Evolutionary conservation across 1,284 basidiomycete genomes (phyloP).

Genomic region (Irpex rosettiformis): DNA sequence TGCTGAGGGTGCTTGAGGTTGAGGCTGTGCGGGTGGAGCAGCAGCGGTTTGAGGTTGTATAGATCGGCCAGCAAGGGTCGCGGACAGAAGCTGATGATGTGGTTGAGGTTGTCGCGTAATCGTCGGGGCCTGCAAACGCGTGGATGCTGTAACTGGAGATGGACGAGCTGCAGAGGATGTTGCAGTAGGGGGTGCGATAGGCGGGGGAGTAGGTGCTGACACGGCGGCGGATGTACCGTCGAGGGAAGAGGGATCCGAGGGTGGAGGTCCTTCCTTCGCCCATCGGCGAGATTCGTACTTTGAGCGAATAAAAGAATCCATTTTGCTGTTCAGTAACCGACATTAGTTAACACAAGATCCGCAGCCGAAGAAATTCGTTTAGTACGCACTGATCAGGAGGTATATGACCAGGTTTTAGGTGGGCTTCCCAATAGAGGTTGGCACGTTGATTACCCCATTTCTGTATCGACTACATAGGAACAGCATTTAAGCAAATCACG

Average conservation of each 20-base stretch:
- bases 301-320: constrained; percentile 96
- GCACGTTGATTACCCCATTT: constrained; percentile 94
- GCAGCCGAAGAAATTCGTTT: too few relatives aligned
- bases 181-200: constrained; percentile 23
- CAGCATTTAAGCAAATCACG: background rate
- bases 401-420: constrained; percentile 88
- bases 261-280: constrained; percentile 87
- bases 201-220: constrained; percentile 17
- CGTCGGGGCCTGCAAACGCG: constrained; percentile 20
- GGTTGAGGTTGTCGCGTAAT: constrained; percentile 50
- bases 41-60: constrained; percentile 26
- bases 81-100: constrained; percentile 53
- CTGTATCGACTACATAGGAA: constrained; percentile 64
- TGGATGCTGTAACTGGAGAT: constrained; percentile 32
- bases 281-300: constrained; percentile 95
- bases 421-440: constrained; percentile 97
- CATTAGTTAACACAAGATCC: too few relatives aligned
- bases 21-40: constrained; percentile 17
- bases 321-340: constrained; percentile 83
- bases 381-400: constrained; percentile 88
- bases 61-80: constrained; percentile 26
- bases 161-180: constrained; percentile 26
- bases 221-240: constrained; percentile 44
- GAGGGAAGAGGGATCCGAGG: constrained; percentile 78
- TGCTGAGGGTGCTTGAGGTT: constrained; percentile 14